These are phyloP conservation scores for Geosmithia morbida DNA, from an alignment of 2,329 filamentous ascomycete genomes.

Conservation along the genomic window DNA sequence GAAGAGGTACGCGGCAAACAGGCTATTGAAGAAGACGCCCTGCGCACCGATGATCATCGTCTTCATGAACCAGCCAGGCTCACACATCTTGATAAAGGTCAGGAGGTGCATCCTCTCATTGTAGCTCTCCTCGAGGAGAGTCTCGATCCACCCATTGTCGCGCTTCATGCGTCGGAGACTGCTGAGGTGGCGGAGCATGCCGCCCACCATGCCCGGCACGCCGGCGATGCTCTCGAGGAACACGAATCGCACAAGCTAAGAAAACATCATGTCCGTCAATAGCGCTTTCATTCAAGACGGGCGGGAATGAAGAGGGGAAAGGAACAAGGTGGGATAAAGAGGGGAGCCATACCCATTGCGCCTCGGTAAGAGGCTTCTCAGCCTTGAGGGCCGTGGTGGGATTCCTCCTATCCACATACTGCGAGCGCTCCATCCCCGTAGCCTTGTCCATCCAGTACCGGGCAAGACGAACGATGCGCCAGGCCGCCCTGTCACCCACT, in stretches of 20 bases:
- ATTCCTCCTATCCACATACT: constrained; percentile 46
- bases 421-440: constrained; percentile 59
- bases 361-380: constrained; percentile 55
- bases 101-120: constrained; percentile 91
- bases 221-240: constrained; percentile 93
- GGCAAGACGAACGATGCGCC: constrained; percentile 60
- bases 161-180: constrained; percentile 74
- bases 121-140: constrained; percentile 75
- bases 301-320: not conserved
- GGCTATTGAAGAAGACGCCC: constrained; percentile 89
- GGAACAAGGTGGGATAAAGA: no score
- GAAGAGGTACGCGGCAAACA: constrained; percentile 81
- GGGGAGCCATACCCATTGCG: constrained; percentile 71
- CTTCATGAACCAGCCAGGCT: constrained; percentile 70
- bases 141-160: constrained; percentile 96
- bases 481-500: constrained; percentile 64
- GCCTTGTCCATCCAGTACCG: constrained; percentile 70
- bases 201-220: constrained; percentile 92
- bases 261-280: not conserved
- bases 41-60: constrained; percentile 84
- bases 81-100: constrained; percentile 81
- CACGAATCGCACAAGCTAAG: constrained; percentile 61
- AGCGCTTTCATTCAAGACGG: not conserved
- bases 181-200: constrained; percentile 81
- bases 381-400: constrained; percentile 40